Evolutionary conservation across 768 basidiomycete species (phyloP).

Genomic region (Stropharia rugosoannulata): DNA sequence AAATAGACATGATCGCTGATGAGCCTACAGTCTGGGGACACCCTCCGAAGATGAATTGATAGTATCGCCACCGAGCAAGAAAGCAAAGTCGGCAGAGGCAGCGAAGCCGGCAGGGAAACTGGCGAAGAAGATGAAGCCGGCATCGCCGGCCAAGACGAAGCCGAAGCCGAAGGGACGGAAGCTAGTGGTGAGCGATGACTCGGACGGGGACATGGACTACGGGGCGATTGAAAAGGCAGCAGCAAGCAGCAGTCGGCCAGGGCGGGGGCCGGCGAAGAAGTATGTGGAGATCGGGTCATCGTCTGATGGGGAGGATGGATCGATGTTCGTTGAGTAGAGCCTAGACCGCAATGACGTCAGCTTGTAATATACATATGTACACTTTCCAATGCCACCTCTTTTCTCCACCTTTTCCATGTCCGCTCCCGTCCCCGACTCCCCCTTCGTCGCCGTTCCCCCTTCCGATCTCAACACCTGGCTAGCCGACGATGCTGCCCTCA

Average conservation of each 20-base stretch:
- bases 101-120: conserved; percentile 37
- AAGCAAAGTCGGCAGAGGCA: conserved; percentile 22
- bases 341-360: conserved; percentile 28
- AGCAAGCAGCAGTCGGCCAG: conserved; percentile 35
- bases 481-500: conserved; percentile 43
- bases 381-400: conserved; percentile 6
- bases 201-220: conserved; percentile 34
- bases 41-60: conserved; percentile 12
- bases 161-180: conserved; percentile 41
- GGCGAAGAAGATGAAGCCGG: conserved; percentile 60
- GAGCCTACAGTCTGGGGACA: conserved; percentile 6
- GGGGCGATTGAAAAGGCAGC: conserved; percentile 33
- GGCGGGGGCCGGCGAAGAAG: conserved; percentile 45
- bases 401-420: conserved; percentile 12
- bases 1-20: conserved; percentile 29
- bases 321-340: conserved; percentile 45
- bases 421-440: conserved; percentile 4
- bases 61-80: conserved; percentile 30
- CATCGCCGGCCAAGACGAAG: conserved; percentile 51
- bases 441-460: conserved; percentile 26
- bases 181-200: conserved; percentile 43
- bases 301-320: conserved; percentile 32
- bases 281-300: conserved; percentile 58
- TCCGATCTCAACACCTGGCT: conserved; percentile 29
- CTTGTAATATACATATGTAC: conserved; percentile 4